phyloP scores from a whole-genome alignment of 1,284 basidiomycete genomes.

The Leccinum angustisporum region DNA sequence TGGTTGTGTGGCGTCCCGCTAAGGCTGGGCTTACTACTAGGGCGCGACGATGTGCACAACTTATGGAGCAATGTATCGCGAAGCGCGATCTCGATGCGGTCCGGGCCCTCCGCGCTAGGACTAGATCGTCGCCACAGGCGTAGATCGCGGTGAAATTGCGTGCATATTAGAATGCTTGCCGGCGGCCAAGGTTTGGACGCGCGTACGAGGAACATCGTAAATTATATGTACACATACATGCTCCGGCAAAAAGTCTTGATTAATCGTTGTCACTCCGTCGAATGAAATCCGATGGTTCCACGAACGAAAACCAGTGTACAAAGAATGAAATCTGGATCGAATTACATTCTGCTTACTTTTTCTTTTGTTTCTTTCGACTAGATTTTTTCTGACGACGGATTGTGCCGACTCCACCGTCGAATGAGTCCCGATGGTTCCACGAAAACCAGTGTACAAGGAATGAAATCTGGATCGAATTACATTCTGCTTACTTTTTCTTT shows the following conservation, averaged over 20 bases:
- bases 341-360: conserved; percentile 18
- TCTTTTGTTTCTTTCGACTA: conserved; percentile 57
- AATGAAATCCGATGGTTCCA: background rate
- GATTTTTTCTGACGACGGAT: conserved; percentile 37
- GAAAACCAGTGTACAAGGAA: background rate
- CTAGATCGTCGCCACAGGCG: conserved; percentile 2
- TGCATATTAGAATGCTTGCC: background rate
- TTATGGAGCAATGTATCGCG: conserved; percentile 29
- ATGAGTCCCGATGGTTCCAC: background rate
- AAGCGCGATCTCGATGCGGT: conserved; percentile 19
- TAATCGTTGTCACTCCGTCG: conserved; percentile 7
- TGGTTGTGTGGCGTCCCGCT: background rate
- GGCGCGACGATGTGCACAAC: conserved; percentile 21
- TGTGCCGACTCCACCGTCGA: conserved; percentile 21
- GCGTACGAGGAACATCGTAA: background rate
- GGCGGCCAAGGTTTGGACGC: background rate
- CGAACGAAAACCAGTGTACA: background rate
- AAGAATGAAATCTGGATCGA: background rate
- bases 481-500: conserved; percentile 34
- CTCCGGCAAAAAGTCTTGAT: background rate
- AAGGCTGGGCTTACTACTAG: conserved; percentile 11
- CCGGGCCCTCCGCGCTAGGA: conserved; percentile 20
- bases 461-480: conserved; percentile 1
- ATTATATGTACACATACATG: background rate
- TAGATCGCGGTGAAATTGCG: conserved; percentile 7